Base-by-base conservation (phyloP, 2,329 filamentous ascomycete genomes). In the Fusarium drepaniforme region DNA sequence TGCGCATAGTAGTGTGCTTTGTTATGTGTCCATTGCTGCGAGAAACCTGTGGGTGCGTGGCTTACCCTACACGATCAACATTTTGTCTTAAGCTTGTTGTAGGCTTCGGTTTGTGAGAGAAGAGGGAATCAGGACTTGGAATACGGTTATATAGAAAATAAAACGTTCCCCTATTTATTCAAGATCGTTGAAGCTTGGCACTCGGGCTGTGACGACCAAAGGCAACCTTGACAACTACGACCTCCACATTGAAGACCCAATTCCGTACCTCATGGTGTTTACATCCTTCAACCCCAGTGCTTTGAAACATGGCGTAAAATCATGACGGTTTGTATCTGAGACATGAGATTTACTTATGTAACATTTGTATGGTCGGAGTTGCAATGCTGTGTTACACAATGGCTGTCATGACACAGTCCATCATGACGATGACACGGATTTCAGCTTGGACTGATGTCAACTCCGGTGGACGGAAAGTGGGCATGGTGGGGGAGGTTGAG, bases 401-500 rank as follows among this genome's bases (percentile, higher is more conserved):
- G 28, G 51, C 2, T 8, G 4, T 56, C 51, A 56, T 56, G 28
- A 56, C 18, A 56, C 28, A 5, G 51, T 5, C 51, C 28, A 58
- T 58, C 53, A 35, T 58, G 33, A 37, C 15, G 5, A 38, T 58
- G 21, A 12, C 21, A 8, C 60, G 60, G 60, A 37, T 18, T 63
- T 51, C 30, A 51, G 11, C 11, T 6, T 40, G 11, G 5, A 60
- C 5, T 23, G 13, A 2, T 11, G 8, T n/a, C 35, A 33, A 62
- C 18, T 46, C 58, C 58, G 37, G 46, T 13, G 57, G 30, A 21
- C 64, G 44, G 64, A 18, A 67, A 67, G 64, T 67, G 64, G 64
- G 58, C 51, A 51, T 1, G 18, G 51, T 30, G 49, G 49, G 25
- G 49, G 15, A 5, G 8, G 16, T 9, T 30, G 18, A 56, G 28